These are phyloP conservation scores for Kodamaea alishanica DNA, from an alignment of 1,139 yeast genomes.

Conservation along the genomic window DNA sequence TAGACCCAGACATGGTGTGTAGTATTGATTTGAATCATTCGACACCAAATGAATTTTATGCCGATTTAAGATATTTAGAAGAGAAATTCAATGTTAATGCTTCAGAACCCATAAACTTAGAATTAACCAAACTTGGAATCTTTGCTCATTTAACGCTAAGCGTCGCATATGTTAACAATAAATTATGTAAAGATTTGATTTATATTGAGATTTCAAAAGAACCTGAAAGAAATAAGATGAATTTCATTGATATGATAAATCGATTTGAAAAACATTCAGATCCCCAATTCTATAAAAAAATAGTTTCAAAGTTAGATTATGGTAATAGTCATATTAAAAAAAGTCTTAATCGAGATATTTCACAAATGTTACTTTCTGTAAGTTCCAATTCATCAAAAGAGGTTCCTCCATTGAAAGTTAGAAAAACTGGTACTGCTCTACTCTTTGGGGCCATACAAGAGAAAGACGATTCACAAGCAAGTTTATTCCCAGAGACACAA, in stretches of 20 bases:
- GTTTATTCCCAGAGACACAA: not conserved
- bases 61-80: too few relatives aligned
- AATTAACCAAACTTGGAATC: too few relatives aligned
- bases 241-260: conserved; percentile 3
- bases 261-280: conserved; percentile 3
- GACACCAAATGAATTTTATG: too few relatives aligned
- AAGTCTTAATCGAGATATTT: not conserved
- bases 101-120: too few relatives aligned
- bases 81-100: too few relatives aligned
- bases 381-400: too few relatives aligned
- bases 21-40: too few relatives aligned
- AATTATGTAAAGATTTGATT: too few relatives aligned
- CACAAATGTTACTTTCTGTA: not conserved
- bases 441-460: conserved; percentile 3
- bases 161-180: too few relatives aligned
- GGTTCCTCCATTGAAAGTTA: conserved; percentile 1
- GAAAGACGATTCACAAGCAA: conserved; percentile 1
- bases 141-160: too few relatives aligned
- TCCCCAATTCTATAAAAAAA: not conserved
- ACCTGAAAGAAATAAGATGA: not conserved
- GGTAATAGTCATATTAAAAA: conserved; percentile 4
- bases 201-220: too few relatives aligned
- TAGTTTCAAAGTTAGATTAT: conserved; percentile 3
- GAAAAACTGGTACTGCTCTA: conserved; percentile 4
- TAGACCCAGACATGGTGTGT: too few relatives aligned